phyloP scores from a whole-genome alignment of 768 basidiomycete genomes.

The Cystoderma amianthinum region DNA sequence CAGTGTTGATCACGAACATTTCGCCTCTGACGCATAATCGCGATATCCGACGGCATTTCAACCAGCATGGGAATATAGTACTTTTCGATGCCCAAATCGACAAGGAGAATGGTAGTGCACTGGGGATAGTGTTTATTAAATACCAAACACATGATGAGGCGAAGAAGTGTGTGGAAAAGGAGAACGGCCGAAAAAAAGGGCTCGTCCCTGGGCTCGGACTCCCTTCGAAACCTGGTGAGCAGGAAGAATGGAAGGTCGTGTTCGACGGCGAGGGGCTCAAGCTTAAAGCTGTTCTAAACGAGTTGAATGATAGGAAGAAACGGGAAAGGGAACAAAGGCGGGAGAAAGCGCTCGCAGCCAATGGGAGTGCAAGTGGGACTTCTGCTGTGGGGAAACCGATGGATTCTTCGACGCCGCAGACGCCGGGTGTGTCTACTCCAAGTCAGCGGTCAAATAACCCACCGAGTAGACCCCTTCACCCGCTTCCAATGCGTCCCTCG shows the following conservation, averaged over 20 bases:
- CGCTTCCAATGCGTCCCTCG: slow-evolving; percentile 10
- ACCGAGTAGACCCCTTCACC: slow-evolving; percentile 7
- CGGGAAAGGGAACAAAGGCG: slow-evolving; percentile 16
- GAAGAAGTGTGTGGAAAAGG: slow-evolving; percentile 51
- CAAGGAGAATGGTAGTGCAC: slow-evolving; percentile 67
- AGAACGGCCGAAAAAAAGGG: slow-evolving; percentile 56
- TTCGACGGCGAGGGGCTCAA: slow-evolving; percentile 71
- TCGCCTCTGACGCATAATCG: slow-evolving; percentile 64
- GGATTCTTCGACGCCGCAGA: slow-evolving; percentile 8
- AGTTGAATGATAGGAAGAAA: slow-evolving; percentile 52
- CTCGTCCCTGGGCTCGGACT: slow-evolving; percentile 25
- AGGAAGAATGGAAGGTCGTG: slow-evolving; percentile 64
- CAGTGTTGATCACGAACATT: slow-evolving; percentile 67
- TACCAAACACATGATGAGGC: slow-evolving; percentile 66
- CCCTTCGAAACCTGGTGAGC: slow-evolving; percentile 23
- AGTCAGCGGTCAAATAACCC: slow-evolving; percentile 3
- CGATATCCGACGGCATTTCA: slow-evolving; percentile 61
- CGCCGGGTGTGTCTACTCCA: slow-evolving; percentile 6
- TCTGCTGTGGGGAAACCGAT: slow-evolving; percentile 6
- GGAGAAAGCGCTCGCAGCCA: slow-evolving; percentile 3
- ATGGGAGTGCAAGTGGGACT: slow-evolving; percentile 6
- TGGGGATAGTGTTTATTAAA: slow-evolving; percentile 77
- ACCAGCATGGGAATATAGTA: slow-evolving; percentile 49
- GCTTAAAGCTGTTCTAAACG: slow-evolving; percentile 58
- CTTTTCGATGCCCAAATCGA: slow-evolving; percentile 78